Percentiles rank a stretch among this genome's conserved stretches.
These are phyloP conservation scores for Somion occarium DNA, from an alignment of 1,284 basidiomycete genomes.

Conservation along the genomic window DNA sequence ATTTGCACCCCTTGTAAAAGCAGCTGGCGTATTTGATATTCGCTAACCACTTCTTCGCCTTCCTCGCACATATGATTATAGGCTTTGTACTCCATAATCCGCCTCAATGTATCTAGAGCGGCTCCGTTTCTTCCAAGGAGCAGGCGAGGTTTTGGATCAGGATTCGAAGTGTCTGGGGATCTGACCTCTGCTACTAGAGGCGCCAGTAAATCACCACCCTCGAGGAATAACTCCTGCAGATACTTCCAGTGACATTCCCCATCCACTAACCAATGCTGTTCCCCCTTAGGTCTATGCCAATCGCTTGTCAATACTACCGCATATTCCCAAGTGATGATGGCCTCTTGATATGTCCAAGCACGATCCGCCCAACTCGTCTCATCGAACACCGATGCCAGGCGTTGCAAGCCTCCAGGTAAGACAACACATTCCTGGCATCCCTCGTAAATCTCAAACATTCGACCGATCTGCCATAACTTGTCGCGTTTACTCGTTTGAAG, in stretches of 20 bases:
- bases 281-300: not conserved
- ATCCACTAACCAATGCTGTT: not conserved
- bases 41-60: not conserved
- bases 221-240: not conserved
- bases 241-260: not conserved
- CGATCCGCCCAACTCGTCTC: constrained; percentile 17
- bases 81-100: not conserved
- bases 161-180: not conserved
- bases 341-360: constrained; percentile 17
- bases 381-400: constrained; percentile 13
- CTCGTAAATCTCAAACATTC: constrained; percentile 9
- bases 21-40: not conserved
- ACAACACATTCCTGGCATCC: constrained; percentile 9
- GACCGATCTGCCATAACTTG: constrained; percentile 12
- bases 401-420: constrained; percentile 15
- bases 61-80: not conserved
- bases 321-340: constrained; percentile 3
- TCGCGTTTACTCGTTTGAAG: constrained; percentile 6
- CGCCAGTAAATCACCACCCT: not conserved
- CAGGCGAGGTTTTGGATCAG: not conserved
- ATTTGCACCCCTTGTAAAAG: not conserved
- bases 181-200: too few relatives aligned
- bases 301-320: not conserved
- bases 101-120: not conserved
- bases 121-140: not conserved